These are phyloP conservation scores for Aureobasidium namibiae DNA, from an alignment of 2,329 filamentous ascomycete genomes.

Conservation along the genomic window DNA sequence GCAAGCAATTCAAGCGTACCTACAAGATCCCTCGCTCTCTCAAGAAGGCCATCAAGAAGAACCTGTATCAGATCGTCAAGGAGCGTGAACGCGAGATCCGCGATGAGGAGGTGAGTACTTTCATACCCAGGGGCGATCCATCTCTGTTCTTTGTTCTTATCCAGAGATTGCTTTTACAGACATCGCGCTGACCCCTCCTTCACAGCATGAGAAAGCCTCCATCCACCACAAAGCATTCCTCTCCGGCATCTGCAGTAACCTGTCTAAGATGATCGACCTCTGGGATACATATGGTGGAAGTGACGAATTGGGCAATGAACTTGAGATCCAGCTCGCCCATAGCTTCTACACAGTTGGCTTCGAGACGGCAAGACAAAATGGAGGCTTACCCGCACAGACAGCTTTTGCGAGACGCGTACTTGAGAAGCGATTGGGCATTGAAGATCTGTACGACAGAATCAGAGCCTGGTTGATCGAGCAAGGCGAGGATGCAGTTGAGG, in stretches of 20 bases:
- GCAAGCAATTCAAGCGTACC: neutral
- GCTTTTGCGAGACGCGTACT: neutral
- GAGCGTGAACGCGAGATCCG: neutral
- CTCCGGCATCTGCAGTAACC: too few relatives aligned
- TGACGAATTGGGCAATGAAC: too few relatives aligned
- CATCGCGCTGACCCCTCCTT: neutral
- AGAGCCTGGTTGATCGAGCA: neutral
- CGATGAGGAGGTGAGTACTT: neutral
- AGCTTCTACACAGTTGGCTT: too few relatives aligned
- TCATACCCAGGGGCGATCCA: too few relatives aligned
- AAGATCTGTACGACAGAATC: neutral
- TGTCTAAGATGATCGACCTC: too few relatives aligned
- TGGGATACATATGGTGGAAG: too few relatives aligned
- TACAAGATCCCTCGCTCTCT: neutral
- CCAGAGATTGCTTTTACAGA: too few relatives aligned
- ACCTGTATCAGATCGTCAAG: neutral
- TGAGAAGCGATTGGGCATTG: neutral
- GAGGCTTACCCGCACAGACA: neutral
- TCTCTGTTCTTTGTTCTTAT: too few relatives aligned
- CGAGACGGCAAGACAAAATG: neutral
- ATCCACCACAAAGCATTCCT: neutral
- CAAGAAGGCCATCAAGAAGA: slow-evolving; percentile 5
- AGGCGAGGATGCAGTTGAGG: neutral
- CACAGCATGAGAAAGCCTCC: neutral
- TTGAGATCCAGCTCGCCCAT: neutral